These are phyloP conservation scores for Pulveroboletus sp. DNA, from an alignment of 768 basidiomycete species.

Conservation along the genomic window DNA sequence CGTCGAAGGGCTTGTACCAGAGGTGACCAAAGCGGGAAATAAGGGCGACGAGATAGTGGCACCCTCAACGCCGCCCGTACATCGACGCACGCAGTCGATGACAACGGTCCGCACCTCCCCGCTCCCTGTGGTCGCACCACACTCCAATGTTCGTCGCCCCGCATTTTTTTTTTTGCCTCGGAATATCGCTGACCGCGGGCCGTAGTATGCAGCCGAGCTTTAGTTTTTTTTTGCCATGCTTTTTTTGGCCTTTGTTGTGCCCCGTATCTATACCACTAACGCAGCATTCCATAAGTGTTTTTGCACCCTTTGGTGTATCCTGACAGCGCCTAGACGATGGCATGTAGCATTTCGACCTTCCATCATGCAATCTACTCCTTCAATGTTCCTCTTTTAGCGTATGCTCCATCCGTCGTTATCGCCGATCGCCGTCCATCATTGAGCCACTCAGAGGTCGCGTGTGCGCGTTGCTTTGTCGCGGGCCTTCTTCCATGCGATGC, in stretches of 20 bases:
- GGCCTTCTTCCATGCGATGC: too few species aligned
- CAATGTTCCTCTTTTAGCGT: background rate
- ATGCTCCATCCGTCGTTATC: background rate
- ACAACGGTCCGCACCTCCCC: slow-evolving; percentile 22
- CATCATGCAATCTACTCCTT: slow-evolving; percentile 8
- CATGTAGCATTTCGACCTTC: slow-evolving; percentile 20
- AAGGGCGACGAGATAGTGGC: background rate
- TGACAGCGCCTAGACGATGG: background rate
- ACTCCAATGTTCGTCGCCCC: slow-evolving; percentile 13
- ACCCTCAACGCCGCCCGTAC: slow-evolving; percentile 9
- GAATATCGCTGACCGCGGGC: background rate
- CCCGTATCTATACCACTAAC: slow-evolving; percentile 1
- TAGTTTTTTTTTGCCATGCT: slow-evolving; percentile 1
- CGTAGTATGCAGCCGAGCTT: slow-evolving; percentile 26
- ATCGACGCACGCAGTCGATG: slow-evolving; percentile 28
- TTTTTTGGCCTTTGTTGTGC: background rate
- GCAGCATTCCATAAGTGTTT: slow-evolving; percentile 6
- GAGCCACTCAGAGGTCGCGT: background rate
- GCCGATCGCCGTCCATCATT: background rate
- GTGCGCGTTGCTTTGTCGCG: background rate
- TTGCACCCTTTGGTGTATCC: background rate
- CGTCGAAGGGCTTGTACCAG: background rate
- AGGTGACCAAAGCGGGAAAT: background rate
- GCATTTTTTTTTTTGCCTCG: background rate
- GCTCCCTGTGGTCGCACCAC: slow-evolving; percentile 5